These are phyloP conservation scores for Colletotrichum liriopes DNA, from an alignment of 2,329 filamentous ascomycete genomes.

Conservation along the genomic window DNA sequence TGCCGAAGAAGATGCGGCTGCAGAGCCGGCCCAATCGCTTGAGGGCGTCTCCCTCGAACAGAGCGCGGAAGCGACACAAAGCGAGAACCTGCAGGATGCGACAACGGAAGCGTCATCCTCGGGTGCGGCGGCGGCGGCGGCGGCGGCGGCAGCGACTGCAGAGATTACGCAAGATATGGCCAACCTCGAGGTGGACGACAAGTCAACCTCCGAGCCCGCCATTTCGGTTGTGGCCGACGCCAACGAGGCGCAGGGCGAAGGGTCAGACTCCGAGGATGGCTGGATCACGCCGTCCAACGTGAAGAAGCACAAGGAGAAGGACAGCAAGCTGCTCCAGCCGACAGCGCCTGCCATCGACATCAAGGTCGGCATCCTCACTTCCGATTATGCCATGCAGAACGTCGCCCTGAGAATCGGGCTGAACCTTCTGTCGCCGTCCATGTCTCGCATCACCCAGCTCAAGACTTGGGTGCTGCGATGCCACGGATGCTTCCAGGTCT, in stretches of 20 bases:
- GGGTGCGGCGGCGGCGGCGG: slow-evolving; percentile 7
- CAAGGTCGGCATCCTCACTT: slow-evolving; percentile 92
- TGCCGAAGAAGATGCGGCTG: slow-evolving; percentile 42
- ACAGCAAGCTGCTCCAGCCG: slow-evolving; percentile 62
- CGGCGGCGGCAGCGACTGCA: neutral
- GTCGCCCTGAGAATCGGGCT: slow-evolving; percentile 95
- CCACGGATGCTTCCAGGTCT: slow-evolving; percentile 91
- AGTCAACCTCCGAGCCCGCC: slow-evolving; percentile 34
- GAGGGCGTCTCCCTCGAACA: slow-evolving; percentile 26
- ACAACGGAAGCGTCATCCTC: slow-evolving; percentile 31
- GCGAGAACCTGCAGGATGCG: slow-evolving; percentile 30
- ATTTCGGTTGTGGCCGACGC: slow-evolving; percentile 45
- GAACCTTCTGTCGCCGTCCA: slow-evolving; percentile 83
- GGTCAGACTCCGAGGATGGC: slow-evolving; percentile 74
- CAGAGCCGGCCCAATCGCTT: slow-evolving; percentile 1
- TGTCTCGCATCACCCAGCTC: slow-evolving; percentile 86
- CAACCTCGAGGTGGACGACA: slow-evolving; percentile 41
- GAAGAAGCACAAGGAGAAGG: slow-evolving; percentile 83
- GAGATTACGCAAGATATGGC: slow-evolving; percentile 31
- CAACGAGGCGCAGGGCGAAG: slow-evolving; percentile 55
- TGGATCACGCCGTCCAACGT: slow-evolving; percentile 98
- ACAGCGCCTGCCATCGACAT: slow-evolving; percentile 71
- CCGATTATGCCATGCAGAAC: slow-evolving; percentile 98
- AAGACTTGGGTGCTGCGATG: slow-evolving; percentile 93
- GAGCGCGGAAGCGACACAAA: slow-evolving; percentile 12